Evolutionary conservation across 1,284 basidiomycete species (phyloP).

Genomic region (Amylostereum areolatum): DNA sequence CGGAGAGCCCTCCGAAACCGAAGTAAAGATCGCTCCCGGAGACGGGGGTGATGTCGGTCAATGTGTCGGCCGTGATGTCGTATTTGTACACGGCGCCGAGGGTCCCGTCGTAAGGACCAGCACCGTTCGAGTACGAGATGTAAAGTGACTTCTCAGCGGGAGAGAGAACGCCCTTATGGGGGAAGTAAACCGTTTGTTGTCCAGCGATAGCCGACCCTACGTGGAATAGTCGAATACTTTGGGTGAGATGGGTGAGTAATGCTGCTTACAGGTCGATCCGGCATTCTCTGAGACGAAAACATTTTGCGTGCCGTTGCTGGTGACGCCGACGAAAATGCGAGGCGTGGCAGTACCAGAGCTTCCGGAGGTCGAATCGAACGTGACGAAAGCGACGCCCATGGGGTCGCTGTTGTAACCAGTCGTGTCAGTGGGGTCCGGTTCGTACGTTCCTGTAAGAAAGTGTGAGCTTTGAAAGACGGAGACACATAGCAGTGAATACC

Average conservation of each 20-base stretch:
- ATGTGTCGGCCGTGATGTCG: conserved; percentile 42
- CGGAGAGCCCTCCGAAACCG: conserved; percentile 51
- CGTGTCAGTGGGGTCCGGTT: conserved; percentile 48
- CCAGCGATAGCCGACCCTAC: conserved; percentile 52
- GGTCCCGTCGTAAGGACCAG: conserved; percentile 51
- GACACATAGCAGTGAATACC: conserved; percentile 32
- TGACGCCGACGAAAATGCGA: conserved; percentile 64
- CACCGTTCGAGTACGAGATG: conserved; percentile 46
- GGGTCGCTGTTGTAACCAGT: conserved; percentile 51
- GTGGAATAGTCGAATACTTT: conserved; percentile 2
- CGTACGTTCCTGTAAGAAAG: conserved; percentile 46
- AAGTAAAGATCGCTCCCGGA: conserved; percentile 37
- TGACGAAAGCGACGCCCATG: conserved; percentile 56
- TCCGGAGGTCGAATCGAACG: conserved; percentile 56
- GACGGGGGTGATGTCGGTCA: conserved; percentile 34
- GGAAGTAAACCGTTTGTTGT: conserved; percentile 50
- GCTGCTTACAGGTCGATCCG: conserved; percentile 44
- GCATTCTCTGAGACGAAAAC: conserved; percentile 52
- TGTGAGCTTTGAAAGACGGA: background rate
- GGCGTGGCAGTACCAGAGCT: conserved; percentile 46
- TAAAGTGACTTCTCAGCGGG: conserved; percentile 51
- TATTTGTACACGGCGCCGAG: conserved; percentile 29
- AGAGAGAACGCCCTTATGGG: conserved; percentile 63
- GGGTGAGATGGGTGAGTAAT: background rate
- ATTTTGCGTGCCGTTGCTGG: conserved; percentile 45